A percentile compares a stretch with the other conserved stretches of the same genome.
These are phyloP conservation scores for Sonneratia alba DNA, from an alignment of 345 rosid species.

Conservation along the genomic window DNA sequence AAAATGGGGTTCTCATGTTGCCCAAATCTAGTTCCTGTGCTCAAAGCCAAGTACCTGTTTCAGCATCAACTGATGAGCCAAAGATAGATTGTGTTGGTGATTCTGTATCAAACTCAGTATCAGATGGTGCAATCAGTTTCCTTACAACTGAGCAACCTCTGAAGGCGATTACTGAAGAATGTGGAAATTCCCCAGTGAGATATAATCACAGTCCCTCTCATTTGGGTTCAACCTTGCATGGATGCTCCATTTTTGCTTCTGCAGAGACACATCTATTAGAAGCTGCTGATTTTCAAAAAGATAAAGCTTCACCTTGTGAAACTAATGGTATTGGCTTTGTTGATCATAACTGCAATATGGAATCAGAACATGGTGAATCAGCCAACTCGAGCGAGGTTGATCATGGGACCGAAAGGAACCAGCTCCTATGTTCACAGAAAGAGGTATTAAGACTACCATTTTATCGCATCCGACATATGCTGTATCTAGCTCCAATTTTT, in stretches of 20 bases:
- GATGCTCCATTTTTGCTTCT: conserved; percentile 27
- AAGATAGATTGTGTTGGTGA: conserved; percentile 27
- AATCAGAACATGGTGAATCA: conserved; percentile 15
- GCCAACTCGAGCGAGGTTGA: conserved; percentile 30
- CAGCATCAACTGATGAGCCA: conserved; percentile 25
- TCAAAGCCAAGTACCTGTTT: conserved; percentile 24
- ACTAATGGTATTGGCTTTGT: conserved; percentile 20
- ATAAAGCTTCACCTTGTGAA: conserved; percentile 18
- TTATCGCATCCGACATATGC: background rate
- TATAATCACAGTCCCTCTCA: conserved; percentile 24
- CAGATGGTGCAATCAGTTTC: conserved; percentile 26
- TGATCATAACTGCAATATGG: conserved; percentile 23
- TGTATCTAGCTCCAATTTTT: background rate
- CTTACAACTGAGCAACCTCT: conserved; percentile 19
- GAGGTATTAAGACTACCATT: conserved; percentile 26
- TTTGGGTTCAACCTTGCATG: conserved; percentile 20
- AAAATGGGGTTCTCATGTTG: conserved; percentile 20
- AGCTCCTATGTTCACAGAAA: conserved; percentile 34
- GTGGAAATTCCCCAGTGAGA: conserved; percentile 29
- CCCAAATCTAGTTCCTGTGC: conserved; percentile 25
- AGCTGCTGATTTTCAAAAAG: conserved; percentile 27
- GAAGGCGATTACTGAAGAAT: conserved; percentile 25
- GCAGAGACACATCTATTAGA: conserved; percentile 30
- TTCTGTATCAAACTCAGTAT: conserved; percentile 24
- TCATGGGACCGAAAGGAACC: conserved; percentile 23